Base-by-base conservation (phyloP, 352 stramenopile species). In the Pseudoperonospora humuli region DNA sequence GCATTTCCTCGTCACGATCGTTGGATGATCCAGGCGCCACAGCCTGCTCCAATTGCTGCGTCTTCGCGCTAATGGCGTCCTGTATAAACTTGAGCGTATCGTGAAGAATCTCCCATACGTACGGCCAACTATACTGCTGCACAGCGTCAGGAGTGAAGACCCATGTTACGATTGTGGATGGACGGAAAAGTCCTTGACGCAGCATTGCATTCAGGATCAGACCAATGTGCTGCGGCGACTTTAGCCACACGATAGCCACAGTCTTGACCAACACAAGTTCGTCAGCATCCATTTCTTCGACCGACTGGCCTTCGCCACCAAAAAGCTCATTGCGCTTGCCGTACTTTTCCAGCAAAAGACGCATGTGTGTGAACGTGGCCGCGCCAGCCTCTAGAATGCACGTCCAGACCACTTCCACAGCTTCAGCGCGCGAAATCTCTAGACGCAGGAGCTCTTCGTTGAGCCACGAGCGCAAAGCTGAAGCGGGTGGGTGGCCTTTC, bases 91-190 rank as follows among this genome's bases (percentile, higher is more conserved):
- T 61, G 19, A 92, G 32, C 17, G 80, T 86, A 28, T 86, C 75
- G 40, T 84, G 63, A 25, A 88, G 40, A 33, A 93, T 88, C 4
- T 70, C 72, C 80, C 80, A 93, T 34, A 93, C 74, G 47, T 93
- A 93, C 25, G 78, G 80, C 80, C 80, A 93, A 58, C 80, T 90
- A 59, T 89, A 93, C 49, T 93, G 80, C 62, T 90, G 80, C 14
- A 89, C 68, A 3, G 76, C 75, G 35, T 93, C 80, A 4, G 74
- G 42, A 7, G 73, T 87, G 56, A 89, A 87, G 15, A 90, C 64
- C 80, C 80, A 93, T 48, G 70, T 74, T 6, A 74, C 61, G 28
- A 93, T 86, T 27, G 77, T 86, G n/a, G 62, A 64, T 11, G 75
- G 66, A 31, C 67, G 59, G 20, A 93, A 64, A 9, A 90, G 57